Base-by-base conservation (phyloP, 768 basidiomycete genomes). In the Pleurotus tuber-regium region DNA sequence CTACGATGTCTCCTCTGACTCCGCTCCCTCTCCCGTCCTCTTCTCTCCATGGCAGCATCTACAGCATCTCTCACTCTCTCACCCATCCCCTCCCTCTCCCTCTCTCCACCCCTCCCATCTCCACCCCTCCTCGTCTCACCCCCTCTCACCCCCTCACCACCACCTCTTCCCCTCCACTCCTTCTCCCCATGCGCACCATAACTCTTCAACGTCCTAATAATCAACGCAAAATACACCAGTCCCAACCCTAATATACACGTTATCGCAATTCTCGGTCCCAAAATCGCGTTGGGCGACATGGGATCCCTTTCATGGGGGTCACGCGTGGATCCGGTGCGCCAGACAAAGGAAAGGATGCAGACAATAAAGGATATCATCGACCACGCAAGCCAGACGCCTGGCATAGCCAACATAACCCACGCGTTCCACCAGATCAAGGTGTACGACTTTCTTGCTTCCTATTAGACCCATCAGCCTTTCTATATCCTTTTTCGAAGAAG, bases 331-430 rank as follows among this genome's bases (percentile, higher is more conserved):
- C 84, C 86, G 0, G 80, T 80, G 39, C 84, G 78, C 87, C 87
- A 89, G 44, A 88, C 80, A 54, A 79, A 89, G 5, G 82, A 75
- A 26, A 87, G 70, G 57, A 89, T 84, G 10, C 83, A 71, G 2
- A 73, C 59, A 54, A 84, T 64, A 64, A 88, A 88, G 47, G 81
- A 71, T 4, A 87, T 70, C 76, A 89, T 83, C 0, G 87, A 82
- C 86, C 85, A 89, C 6, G 85, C 77, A 51, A 88, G 77, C 82
- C 85, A 89, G 8, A 87, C 66, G 0, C 77, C 80, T 0, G 87
- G 87, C 71, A 84, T 75, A 2, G 83, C 75, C 31, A 84, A 67
- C 9, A 85, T 53, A 2, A 84, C 78, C 83, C 83, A 85, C 12
- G 83, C 79, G 49, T 84, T 84, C 83, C 83, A 67, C 62, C 60